A percentile compares a stretch with the other conserved stretches of the same genome.
phyloP scores from a whole-genome alignment of 805 yeast species.

The Ogataea corticis region DNA sequence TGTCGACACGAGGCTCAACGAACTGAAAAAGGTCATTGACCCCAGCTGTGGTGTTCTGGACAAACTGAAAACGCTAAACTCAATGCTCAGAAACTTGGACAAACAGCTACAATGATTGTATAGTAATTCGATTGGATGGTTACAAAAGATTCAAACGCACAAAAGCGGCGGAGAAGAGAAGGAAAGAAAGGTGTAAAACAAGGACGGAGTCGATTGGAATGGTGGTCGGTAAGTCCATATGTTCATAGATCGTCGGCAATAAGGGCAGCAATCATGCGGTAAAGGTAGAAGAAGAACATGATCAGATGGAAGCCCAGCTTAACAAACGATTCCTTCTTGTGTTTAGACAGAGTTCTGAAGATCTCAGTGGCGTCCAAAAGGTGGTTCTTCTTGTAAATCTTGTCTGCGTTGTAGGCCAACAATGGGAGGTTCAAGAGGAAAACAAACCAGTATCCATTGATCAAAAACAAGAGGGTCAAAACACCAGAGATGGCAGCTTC shows the following conservation, averaged over 20 bases:
- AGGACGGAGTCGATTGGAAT: neutral
- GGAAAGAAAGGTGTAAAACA: neutral
- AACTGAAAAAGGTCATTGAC: conserved; percentile 22
- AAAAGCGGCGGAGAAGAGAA: conserved; percentile 1
- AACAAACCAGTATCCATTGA: conserved; percentile 92
- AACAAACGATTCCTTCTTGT: conserved; percentile 88
- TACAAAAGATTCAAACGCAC: conserved; percentile 3
- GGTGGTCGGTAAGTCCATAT: neutral
- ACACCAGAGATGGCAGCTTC: conserved; percentile 84
- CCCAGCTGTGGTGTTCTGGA: conserved; percentile 29
- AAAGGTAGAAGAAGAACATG: conserved; percentile 93
- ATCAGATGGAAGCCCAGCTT: conserved; percentile 89
- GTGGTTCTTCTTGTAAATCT: conserved; percentile 76
- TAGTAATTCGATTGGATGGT: neutral
- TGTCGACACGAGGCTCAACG: conserved; percentile 19
- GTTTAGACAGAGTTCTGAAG: conserved; percentile 88
- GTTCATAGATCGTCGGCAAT: conserved; percentile 59
- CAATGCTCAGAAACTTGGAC: conserved; percentile 19
- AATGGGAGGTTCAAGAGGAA: conserved; percentile 82
- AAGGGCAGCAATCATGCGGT: conserved; percentile 93
- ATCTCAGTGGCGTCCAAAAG: conserved; percentile 96
- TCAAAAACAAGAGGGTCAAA: conserved; percentile 65
- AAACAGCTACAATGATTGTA: neutral
- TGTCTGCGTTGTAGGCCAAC: conserved; percentile 79
- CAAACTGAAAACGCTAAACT: conserved; percentile 31